Conservation (phyloP, 805 yeast genomes). For the Candida argentea region DNA sequence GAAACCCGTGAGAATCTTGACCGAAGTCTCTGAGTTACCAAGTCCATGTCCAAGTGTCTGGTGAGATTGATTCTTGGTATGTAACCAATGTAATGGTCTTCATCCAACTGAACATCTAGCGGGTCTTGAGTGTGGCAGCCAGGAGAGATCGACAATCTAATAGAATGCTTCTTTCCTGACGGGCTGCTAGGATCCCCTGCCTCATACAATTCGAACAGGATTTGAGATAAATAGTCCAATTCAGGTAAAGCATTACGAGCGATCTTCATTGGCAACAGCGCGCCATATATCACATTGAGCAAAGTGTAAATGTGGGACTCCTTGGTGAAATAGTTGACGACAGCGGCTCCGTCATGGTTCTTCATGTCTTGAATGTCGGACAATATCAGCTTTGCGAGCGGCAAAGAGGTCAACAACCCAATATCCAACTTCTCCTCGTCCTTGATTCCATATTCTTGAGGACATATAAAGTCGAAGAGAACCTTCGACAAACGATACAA, state of each 20-base stretch:
- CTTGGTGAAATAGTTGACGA: slow-evolving; percentile 87
- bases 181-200: slow-evolving; percentile 49
- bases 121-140: slow-evolving; percentile 99
- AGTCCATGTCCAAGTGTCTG: slow-evolving; percentile 85
- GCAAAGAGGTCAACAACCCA: slow-evolving; percentile 88
- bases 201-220: slow-evolving; percentile 88
- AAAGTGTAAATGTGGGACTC: slow-evolving; percentile 95
- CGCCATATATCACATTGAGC: slow-evolving; percentile 81
- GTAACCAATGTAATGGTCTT: slow-evolving; percentile 92
- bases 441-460: slow-evolving; percentile 96
- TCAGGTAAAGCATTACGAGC: slow-evolving; percentile 95
- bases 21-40: slow-evolving; percentile 71
- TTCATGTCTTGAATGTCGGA: slow-evolving; percentile 74
- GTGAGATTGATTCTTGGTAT: slow-evolving; percentile 87
- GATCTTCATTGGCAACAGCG: slow-evolving; percentile 89
- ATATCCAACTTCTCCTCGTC: slow-evolving; percentile 93
- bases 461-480: slow-evolving; percentile 92
- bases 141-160: slow-evolving; percentile 86
- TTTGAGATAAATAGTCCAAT: slow-evolving; percentile 88
- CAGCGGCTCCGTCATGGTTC: slow-evolving; percentile 69
- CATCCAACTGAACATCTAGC: slow-evolving; percentile 90
- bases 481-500: slow-evolving; percentile 85
- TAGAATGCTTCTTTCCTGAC: slow-evolving; percentile 75
- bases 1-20: slow-evolving; percentile 79
- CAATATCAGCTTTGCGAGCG: slow-evolving; percentile 81